A percentile compares a stretch with the other conserved stretches of the same genome.
phyloP scores from a whole-genome alignment of 805 yeast genomes.

The Nakazawaea anatomiae region DNA sequence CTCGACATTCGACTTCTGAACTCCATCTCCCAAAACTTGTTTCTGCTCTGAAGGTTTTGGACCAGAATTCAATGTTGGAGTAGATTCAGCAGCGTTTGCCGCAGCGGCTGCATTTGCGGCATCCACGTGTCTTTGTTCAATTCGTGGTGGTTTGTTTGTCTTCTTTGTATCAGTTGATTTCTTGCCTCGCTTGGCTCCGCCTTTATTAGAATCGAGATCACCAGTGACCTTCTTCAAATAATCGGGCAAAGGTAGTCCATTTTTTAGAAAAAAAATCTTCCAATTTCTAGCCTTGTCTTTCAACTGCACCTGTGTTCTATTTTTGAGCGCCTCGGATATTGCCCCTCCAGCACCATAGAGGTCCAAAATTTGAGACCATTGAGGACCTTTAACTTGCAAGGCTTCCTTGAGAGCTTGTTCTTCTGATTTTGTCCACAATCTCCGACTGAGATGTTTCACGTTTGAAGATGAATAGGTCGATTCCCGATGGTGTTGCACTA shows the following conservation, averaged over 20 bases:
- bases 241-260: slow-evolving; percentile 71
- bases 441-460: slow-evolving; percentile 28
- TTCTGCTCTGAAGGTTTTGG: too few species aligned
- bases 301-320: slow-evolving; percentile 84
- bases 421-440: slow-evolving; percentile 86
- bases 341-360: slow-evolving; percentile 94
- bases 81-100: not conserved
- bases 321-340: slow-evolving; percentile 74
- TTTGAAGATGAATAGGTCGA: slow-evolving; percentile 8
- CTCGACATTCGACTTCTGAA: too few species aligned
- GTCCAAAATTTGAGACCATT: slow-evolving; percentile 88
- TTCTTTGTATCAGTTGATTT: not conserved
- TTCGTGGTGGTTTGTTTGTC: slow-evolving; percentile 6
- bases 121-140: slow-evolving; percentile 9
- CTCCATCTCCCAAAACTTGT: too few species aligned
- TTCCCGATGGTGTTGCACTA: slow-evolving; percentile 10
- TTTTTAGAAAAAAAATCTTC: slow-evolving; percentile 80
- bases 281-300: slow-evolving; percentile 96
- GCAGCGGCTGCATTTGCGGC: slow-evolving; percentile 5
- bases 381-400: slow-evolving; percentile 78
- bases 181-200: not conserved
- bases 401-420: slow-evolving; percentile 82
- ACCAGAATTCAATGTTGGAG: not conserved
- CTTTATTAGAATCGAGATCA: slow-evolving; percentile 40
- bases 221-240: slow-evolving; percentile 86